Evolutionary conservation across 1,284 basidiomycete genomes (phyloP).

Genomic region (Malassezia brasiliensis): DNA sequence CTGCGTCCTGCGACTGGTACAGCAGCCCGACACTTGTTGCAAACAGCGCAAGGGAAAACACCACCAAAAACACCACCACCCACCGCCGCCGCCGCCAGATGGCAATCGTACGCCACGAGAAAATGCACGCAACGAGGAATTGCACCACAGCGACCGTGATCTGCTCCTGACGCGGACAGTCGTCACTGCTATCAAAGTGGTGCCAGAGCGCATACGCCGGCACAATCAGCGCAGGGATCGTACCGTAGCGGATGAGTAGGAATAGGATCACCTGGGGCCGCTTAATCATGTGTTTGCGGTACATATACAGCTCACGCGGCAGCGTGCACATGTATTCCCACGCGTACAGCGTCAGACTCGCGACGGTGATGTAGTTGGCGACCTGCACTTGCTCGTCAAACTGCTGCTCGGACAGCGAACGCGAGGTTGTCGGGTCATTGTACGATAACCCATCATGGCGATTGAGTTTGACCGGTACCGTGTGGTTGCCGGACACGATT

Average conservation of each 20-base stretch:
- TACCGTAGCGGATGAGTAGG: conserved; percentile 25
- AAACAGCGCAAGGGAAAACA: conserved; percentile 22
- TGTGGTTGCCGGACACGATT: neutral
- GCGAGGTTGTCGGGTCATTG: neutral
- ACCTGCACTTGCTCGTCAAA: conserved; percentile 6
- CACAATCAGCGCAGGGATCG: conserved; percentile 21
- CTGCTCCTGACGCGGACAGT: conserved; percentile 23
- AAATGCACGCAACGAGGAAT: conserved; percentile 22
- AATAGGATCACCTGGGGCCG: conserved; percentile 29
- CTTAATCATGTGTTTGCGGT: conserved; percentile 17
- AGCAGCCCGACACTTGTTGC: conserved; percentile 23
- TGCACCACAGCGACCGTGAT: conserved; percentile 26
- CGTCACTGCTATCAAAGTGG: conserved; percentile 3
- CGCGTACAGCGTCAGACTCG: conserved; percentile 19
- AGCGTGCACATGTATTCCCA: conserved; percentile 22
- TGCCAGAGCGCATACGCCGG: conserved; percentile 23
- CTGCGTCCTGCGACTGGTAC: conserved; percentile 19
- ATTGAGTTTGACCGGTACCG: too few relatives aligned
- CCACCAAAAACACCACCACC: conserved; percentile 21
- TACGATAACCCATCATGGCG: neutral
- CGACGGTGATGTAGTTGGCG: conserved; percentile 18
- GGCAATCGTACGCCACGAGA: conserved; percentile 33
- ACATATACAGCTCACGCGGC: conserved; percentile 16
- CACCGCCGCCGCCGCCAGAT: conserved; percentile 31
- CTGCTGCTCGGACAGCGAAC: neutral